phyloP scores from a whole-genome alignment of 768 basidiomycete species.

The Mrakia gelida region DNA sequence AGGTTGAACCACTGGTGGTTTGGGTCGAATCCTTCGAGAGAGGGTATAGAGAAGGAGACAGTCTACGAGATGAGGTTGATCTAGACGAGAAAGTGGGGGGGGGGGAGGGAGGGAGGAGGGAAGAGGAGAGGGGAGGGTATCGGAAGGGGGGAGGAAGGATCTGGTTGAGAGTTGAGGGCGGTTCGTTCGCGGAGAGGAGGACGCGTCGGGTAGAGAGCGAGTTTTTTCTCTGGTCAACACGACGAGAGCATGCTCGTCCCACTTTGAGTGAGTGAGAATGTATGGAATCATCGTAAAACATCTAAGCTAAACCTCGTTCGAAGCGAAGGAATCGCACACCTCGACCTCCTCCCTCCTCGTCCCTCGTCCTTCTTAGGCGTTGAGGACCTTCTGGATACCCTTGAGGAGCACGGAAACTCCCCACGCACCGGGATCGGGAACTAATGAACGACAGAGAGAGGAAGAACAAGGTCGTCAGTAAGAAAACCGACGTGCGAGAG shows the following conservation, averaged over 20 bases:
- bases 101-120: too few relatives aligned
- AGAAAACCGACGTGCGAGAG: too few relatives aligned
- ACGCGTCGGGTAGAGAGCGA: too few relatives aligned
- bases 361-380: not conserved
- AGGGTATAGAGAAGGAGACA: too few relatives aligned
- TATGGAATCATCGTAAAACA: too few relatives aligned
- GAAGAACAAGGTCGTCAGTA: too few relatives aligned
- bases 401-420: slow-evolving; percentile 52
- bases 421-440: slow-evolving; percentile 84
- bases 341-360: not conserved
- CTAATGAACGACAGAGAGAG: too few relatives aligned
- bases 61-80: too few relatives aligned
- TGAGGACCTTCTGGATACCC: slow-evolving; percentile 22
- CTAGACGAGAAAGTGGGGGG: too few relatives aligned
- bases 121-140: not conserved
- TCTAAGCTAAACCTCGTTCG: not conserved
- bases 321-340: not conserved
- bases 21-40: too few relatives aligned
- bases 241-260: too few relatives aligned
- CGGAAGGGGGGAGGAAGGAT: not conserved
- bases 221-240: too few relatives aligned
- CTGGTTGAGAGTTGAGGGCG: not conserved
- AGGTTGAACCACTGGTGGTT: not conserved
- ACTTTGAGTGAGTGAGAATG: not conserved
- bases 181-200: not conserved